These are phyloP conservation scores for Alternaria postmessia DNA, from an alignment of 2,329 filamentous ascomycete genomes.

Conservation along the genomic window DNA sequence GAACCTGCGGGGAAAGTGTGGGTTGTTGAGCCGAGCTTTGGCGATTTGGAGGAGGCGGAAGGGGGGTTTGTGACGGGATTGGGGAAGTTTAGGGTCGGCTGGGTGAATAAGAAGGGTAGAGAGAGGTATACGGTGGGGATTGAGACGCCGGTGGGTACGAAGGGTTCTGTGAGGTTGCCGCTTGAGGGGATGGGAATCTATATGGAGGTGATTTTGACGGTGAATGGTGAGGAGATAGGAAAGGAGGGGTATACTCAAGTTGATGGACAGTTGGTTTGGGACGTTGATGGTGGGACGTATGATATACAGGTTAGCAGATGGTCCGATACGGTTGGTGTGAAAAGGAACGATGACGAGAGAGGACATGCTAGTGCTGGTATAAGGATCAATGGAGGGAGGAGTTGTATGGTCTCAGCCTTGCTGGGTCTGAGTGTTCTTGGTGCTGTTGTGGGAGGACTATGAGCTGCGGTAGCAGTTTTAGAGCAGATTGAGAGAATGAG, in stretches of 20 bases:
- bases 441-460: conserved; percentile 4
- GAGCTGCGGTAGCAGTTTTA: neutral
- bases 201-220: too few relatives aligned
- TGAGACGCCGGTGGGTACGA: conserved; percentile 6
- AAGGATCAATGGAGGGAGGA: conserved; percentile 4
- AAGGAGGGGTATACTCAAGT: too few relatives aligned
- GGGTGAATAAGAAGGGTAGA: neutral
- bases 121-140: neutral
- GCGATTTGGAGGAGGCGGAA: conserved; percentile 23
- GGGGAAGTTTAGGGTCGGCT: conserved; percentile 20
- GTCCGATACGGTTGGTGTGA: neutral
- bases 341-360: conserved; percentile 9
- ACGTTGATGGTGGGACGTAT: too few relatives aligned
- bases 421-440: conserved; percentile 19
- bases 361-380: conserved; percentile 17
- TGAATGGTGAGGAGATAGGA: too few relatives aligned
- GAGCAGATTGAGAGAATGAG: neutral
- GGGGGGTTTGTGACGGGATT: conserved; percentile 27
- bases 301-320: too few relatives aligned
- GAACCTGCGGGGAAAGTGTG: conserved; percentile 32
- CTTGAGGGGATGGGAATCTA: neutral
- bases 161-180: neutral
- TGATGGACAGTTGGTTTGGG: too few relatives aligned
- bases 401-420: conserved; percentile 14
- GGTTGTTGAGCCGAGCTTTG: conserved; percentile 35